A percentile compares a stretch with the other conserved stretches of the same genome.
Evolutionary conservation across 1,284 basidiomycete genomes (phyloP).

Genomic region (Microbotryum saponariae): DNA sequence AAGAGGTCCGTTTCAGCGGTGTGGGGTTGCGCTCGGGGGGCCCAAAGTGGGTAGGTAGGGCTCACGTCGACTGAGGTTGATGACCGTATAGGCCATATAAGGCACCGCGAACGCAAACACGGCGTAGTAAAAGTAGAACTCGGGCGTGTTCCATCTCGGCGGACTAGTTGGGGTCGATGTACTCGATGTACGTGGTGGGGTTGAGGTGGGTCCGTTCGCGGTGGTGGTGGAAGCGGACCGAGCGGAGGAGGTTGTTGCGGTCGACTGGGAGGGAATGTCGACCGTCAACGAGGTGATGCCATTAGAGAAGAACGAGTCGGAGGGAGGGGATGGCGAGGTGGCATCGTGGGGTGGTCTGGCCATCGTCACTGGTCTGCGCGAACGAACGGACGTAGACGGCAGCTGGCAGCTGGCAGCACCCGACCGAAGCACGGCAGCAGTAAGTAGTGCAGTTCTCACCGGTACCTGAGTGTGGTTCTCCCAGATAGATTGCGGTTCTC

Average conservation of each 20-base stretch:
- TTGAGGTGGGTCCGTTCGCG: not conserved
- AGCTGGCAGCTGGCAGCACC: too few species aligned
- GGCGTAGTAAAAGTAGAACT: constrained; percentile 72
- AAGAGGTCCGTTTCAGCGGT: not conserved
- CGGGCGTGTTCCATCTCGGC: constrained; percentile 64
- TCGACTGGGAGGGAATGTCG: constrained; percentile 5
- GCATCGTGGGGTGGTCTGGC: not conserved
- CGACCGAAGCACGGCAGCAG: too few species aligned
- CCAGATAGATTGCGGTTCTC: too few species aligned
- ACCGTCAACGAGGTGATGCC: constrained; percentile 21
- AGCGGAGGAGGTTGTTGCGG: not conserved
- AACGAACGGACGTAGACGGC: not conserved
- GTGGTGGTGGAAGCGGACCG: not conserved
- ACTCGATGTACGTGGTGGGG: too few species aligned
- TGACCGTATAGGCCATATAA: constrained; percentile 70
- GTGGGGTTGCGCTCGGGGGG: not conserved
- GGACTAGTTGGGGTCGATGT: not conserved
- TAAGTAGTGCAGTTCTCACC: too few species aligned
- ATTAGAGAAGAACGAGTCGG: not conserved
- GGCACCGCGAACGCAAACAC: constrained; percentile 60
- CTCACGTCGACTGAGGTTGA: constrained; percentile 67
- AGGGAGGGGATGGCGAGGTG: too few species aligned
- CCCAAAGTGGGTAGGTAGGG: constrained; percentile 24
- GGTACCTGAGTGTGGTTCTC: too few species aligned
- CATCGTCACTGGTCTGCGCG: not conserved